Evolutionary conservation across 78 protist species (phyloP).

Genomic region (Dictyostelium intermedium): DNA sequence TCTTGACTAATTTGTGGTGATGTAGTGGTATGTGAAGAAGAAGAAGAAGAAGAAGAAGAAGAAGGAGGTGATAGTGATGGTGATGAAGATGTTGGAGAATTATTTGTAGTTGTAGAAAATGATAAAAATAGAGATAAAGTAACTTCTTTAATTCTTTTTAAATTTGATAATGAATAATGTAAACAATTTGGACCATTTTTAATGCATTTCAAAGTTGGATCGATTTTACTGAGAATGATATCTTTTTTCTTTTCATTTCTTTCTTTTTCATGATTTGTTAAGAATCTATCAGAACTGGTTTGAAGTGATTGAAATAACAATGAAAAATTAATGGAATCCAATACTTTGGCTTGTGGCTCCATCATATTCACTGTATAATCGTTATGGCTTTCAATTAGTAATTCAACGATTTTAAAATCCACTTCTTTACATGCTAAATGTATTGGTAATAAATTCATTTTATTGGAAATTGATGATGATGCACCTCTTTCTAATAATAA

Average conservation of each 20-base stretch:
- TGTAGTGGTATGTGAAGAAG: neutral
- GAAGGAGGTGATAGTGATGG: neutral
- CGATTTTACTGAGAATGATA: neutral
- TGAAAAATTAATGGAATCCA: constrained; percentile 20
- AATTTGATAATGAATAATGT: constrained; percentile 10
- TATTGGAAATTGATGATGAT: neutral
- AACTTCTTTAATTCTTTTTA: neutral
- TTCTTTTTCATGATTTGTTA: constrained; percentile 1
- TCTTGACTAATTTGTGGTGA: neutral
- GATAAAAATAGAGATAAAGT: neutral
- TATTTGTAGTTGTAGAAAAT: neutral
- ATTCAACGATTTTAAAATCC: constrained; percentile 11
- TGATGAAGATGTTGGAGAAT: neutral
- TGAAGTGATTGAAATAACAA: constrained; percentile 30
- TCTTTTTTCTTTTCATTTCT: constrained; percentile 15
- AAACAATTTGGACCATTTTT: constrained; percentile 66
- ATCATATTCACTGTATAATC: neutral
- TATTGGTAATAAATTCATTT: neutral
- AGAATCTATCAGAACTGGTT: neutral
- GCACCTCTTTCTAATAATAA: constrained; percentile 26
- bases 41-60: neutral
- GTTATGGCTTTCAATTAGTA: neutral
- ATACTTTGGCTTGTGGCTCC: constrained; percentile 6
- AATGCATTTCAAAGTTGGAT: neutral
- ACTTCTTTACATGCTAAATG: constrained; percentile 30